Percentiles rank a stretch among this genome's conserved stretches.
phyloP scores from a whole-genome alignment of 345 rosid genomes.

The thale cress (Arabidopsis thaliana) region DNA sequence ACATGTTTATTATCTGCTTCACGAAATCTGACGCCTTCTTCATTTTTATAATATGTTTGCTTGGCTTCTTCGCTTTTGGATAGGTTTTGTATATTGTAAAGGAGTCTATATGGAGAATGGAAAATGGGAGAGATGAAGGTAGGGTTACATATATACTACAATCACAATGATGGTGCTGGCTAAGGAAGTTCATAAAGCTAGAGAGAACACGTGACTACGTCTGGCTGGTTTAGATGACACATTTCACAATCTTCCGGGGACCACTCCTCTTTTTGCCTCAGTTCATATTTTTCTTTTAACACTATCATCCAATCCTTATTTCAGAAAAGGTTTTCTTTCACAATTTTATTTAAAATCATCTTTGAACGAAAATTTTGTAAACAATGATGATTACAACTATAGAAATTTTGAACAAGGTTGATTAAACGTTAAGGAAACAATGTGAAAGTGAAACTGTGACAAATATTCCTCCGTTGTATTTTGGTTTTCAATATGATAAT shows the following conservation, averaged over 20 bases:
- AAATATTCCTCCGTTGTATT: conserved; percentile 19
- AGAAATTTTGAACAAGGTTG: conserved; percentile 11
- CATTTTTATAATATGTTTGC: conserved; percentile 44
- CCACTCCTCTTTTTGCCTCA: conserved; percentile 36
- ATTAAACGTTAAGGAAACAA: conserved; percentile 39
- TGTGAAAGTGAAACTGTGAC: conserved; percentile 18
- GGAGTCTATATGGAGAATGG: conserved; percentile 38
- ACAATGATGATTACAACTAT: neutral
- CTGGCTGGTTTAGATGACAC: conserved; percentile 29
- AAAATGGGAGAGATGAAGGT: conserved; percentile 33
- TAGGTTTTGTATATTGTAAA: conserved; percentile 1
- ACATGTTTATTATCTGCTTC: conserved; percentile 51
- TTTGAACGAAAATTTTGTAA: neutral
- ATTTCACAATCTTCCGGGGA: conserved; percentile 5
- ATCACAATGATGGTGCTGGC: conserved; percentile 34
- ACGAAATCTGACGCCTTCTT: conserved; percentile 52
- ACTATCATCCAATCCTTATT: neutral
- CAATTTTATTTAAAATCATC: neutral
- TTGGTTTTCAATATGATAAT: neutral
- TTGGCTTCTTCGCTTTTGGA: conserved; percentile 26
- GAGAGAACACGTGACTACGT: conserved; percentile 16
- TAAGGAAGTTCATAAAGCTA: conserved; percentile 34
- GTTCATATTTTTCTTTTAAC: neutral
- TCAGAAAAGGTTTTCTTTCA: neutral
- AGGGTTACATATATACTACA: conserved; percentile 19